Base-by-base conservation (phyloP, 2,329 filamentous ascomycete genomes). In the Trichoderma polysporum region DNA sequence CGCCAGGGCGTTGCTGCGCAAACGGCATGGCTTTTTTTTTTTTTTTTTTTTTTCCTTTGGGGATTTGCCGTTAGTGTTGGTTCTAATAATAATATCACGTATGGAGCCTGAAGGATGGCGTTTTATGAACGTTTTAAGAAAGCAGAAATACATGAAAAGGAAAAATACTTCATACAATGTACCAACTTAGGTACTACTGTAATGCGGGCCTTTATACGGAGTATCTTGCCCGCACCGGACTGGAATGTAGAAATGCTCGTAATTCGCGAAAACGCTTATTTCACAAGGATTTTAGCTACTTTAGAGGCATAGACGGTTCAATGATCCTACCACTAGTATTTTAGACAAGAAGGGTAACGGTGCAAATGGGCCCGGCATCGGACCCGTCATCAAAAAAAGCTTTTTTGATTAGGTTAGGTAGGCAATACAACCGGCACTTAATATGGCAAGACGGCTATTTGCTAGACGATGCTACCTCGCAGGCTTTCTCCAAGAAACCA, bases 371-470 rank as follows among this genome's bases (percentile, higher is more conserved):
- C 35, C 60, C 60, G 60, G 60, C 60, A 64, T 64, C 60, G 60
- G 60, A 64, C 41, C 52, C 29, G 37, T 41, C 39, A 22, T 4
- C 10, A 53, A 27, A 52, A 31, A 33, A 33, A 53, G 50, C 27
- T 33, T 53, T 27, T 53, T 53, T 19, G 9, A 53, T 53, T 53
- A 25, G 58, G 58, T n/a, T n/a, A n/a, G n/a, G n/a, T 56, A 58
- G 58, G 58, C 58, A 62, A 41, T 27, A 39, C 12, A 53, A 17
- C 59, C 59, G 47, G 45, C 29, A n/a, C 13, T 33, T 15, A 41
- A 52, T 12, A n/a, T 25, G 59, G 52, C 59, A 52, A 52, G 33
- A 19, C 45, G 59, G 59, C 45, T 62, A 62, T 62, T 19, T 62
- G 59, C 47, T 22, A 13, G 25, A 27, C 22, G 9, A 22, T 39